Evolutionary conservation across 768 basidiomycete species (phyloP).

Genomic region (Leccinum boreale): DNA sequence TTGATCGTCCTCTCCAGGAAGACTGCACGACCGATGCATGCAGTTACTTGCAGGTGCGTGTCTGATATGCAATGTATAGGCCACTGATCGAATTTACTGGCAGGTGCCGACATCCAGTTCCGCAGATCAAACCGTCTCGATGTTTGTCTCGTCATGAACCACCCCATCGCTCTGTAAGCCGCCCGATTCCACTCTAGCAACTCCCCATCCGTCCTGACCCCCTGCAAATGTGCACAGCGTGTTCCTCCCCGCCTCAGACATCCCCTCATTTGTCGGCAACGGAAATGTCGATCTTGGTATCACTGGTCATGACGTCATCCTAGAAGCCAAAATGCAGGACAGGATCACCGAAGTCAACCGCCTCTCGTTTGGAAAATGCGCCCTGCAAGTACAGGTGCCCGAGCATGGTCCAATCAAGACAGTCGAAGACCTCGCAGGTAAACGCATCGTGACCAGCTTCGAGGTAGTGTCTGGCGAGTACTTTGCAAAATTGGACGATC

Average conservation of each 20-base stretch:
- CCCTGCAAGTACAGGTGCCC: conserved; percentile 88
- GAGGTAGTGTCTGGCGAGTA: conserved; percentile 81
- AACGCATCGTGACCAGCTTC: conserved; percentile 92
- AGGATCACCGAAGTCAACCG: conserved; percentile 76
- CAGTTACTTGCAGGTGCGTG: conserved; percentile 74
- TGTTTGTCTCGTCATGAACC: conserved; percentile 91
- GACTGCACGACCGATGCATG: conserved; percentile 88
- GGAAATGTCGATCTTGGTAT: conserved; percentile 97
- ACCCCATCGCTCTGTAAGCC: conserved; percentile 86
- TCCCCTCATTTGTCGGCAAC: conserved; percentile 97
- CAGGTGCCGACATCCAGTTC: conserved; percentile 96
- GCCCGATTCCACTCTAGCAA: neutral
- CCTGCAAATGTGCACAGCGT: conserved; percentile 51
- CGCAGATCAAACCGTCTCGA: conserved; percentile 84
- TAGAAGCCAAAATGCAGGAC: conserved; percentile 80
- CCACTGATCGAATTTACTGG: neutral
- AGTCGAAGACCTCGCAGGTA: conserved; percentile 81
- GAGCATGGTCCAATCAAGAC: conserved; percentile 65
- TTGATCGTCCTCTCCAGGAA: conserved; percentile 44
- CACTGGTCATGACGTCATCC: conserved; percentile 96
- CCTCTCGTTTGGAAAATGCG: conserved; percentile 91
- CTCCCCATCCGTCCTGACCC: neutral
- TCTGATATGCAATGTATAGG: too few species aligned
- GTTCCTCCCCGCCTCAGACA: conserved; percentile 95
- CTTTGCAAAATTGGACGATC: conserved; percentile 65